Percentiles rank a stretch among this genome's conserved stretches.
Conservation (phyloP, 768 basidiomycete genomes). For the Cytidiella melzeri region DNA sequence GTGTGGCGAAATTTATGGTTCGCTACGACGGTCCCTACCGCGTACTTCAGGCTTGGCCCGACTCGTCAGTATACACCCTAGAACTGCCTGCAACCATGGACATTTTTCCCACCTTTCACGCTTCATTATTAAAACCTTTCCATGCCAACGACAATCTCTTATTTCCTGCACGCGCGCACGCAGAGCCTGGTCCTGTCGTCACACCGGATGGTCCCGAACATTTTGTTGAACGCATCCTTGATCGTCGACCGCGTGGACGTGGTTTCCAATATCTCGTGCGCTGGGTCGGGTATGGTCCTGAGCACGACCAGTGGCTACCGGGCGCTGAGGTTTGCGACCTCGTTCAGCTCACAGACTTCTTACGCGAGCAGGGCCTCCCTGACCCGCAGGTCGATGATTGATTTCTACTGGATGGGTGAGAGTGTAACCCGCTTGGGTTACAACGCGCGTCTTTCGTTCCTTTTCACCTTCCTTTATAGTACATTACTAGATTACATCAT, state of each 20-base stretch:
- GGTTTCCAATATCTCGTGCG: conserved; percentile 28
- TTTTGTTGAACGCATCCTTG: too few relatives aligned
- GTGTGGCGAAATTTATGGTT: too few relatives aligned
- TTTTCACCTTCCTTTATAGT: too few relatives aligned
- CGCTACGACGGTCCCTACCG: conserved; percentile 25
- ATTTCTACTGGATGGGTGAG: too few relatives aligned
- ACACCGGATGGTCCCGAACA: conserved; percentile 18
- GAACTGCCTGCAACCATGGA: too few relatives aligned
- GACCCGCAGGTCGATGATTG: too few relatives aligned
- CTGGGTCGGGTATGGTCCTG: too few relatives aligned
- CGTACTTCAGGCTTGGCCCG: conserved; percentile 23
- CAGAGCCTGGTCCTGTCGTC: conserved; percentile 21
- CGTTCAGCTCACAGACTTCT: conserved; percentile 18
- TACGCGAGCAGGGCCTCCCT: neutral
- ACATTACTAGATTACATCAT: too few relatives aligned
- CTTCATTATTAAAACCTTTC: conserved; percentile 23
- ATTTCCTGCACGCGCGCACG: conserved; percentile 29
- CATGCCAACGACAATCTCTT: conserved; percentile 29
- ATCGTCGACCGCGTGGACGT: conserved; percentile 18
- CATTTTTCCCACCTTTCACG: too few relatives aligned
- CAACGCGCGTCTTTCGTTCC: too few relatives aligned
- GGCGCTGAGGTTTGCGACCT: conserved; percentile 19
- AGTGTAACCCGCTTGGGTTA: too few relatives aligned
- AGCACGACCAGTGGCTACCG: conserved; percentile 26
- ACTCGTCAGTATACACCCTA: too few relatives aligned